A percentile compares a stretch with the other conserved stretches of the same genome.
These are phyloP conservation scores for Jasminum sambac DNA, from an alignment of 257 asterid genomes.

Conservation along the genomic window DNA sequence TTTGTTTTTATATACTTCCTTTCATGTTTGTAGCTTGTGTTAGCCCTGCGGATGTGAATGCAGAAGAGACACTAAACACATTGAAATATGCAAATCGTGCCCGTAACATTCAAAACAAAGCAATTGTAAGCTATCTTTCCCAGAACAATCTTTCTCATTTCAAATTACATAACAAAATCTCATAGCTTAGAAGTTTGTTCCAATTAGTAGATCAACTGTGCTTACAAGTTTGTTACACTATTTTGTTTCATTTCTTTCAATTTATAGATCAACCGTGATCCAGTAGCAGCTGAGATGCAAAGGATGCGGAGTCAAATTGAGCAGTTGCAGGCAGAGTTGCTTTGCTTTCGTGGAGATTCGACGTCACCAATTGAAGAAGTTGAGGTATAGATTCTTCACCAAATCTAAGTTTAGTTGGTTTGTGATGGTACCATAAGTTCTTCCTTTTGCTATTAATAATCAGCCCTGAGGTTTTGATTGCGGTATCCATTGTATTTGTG, in stretches of 20 bases:
- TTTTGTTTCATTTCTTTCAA: conserved; percentile 12
- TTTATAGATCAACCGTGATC: conserved; percentile 86
- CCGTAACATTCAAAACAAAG: conserved; percentile 91
- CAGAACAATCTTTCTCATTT: background rate
- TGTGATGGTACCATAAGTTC: background rate
- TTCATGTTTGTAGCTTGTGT: conserved; percentile 59
- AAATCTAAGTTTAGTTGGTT: conserved; percentile 17
- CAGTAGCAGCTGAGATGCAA: conserved; percentile 74
- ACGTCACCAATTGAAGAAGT: conserved; percentile 74
- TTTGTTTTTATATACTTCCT: background rate
- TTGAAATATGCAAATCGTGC: conserved; percentile 94
- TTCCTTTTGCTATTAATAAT: background rate
- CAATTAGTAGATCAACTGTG: conserved; percentile 65
- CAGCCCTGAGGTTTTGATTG: background rate
- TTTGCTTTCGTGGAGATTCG: conserved; percentile 76
- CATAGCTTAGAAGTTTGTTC: background rate
- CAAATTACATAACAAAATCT: background rate
- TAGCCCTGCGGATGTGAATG: conserved; percentile 95
- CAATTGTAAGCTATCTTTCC: conserved; percentile 59
- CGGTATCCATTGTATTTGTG: background rate
- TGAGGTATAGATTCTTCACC: conserved; percentile 43
- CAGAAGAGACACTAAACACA: conserved; percentile 93
- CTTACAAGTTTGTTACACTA: background rate
- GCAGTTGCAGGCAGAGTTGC: conserved; percentile 86
- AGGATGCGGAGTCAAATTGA: conserved; percentile 89